Conservation (phyloP, 257 asterid genomes). For the Cynanchum wilfordii region DNA sequence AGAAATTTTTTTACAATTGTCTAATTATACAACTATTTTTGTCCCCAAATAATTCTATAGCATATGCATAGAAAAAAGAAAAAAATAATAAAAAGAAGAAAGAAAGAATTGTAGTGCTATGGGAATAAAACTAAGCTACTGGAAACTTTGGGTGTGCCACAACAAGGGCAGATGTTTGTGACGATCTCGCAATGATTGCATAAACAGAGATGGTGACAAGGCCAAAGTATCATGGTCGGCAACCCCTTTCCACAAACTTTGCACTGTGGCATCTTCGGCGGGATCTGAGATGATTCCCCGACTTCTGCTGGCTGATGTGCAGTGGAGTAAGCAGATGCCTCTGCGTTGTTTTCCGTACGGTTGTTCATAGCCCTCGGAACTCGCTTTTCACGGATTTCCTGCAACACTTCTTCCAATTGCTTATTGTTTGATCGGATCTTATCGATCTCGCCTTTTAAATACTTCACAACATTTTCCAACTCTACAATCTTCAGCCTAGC, state of each 20-base stretch:
- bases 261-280: conserved; percentile 25
- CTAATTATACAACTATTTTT: not conserved
- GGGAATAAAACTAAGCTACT: conserved; percentile 27
- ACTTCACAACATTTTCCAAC: not conserved
- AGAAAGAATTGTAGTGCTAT: not conserved
- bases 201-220: conserved; percentile 51
- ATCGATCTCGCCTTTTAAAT: conserved; percentile 15
- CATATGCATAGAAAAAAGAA: not conserved
- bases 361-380: not conserved
- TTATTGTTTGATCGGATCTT: not conserved
- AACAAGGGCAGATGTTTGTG: conserved; percentile 39
- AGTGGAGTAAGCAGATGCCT: not conserved
- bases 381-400: not conserved
- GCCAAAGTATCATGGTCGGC: conserved; percentile 46
- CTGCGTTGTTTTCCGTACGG: not conserved
- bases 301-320: conserved; percentile 21
- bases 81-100: not conserved
- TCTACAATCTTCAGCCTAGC: not conserved
- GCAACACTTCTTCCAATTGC: conserved; percentile 24
- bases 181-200: conserved; percentile 29
- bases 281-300: conserved; percentile 26
- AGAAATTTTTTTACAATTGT: not conserved
- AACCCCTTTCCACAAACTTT: conserved; percentile 25
- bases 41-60: not conserved
- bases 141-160: conserved; percentile 10